Conservation (phyloP, 331 rosid genomes). For the Pyrus hybrid region DNA sequence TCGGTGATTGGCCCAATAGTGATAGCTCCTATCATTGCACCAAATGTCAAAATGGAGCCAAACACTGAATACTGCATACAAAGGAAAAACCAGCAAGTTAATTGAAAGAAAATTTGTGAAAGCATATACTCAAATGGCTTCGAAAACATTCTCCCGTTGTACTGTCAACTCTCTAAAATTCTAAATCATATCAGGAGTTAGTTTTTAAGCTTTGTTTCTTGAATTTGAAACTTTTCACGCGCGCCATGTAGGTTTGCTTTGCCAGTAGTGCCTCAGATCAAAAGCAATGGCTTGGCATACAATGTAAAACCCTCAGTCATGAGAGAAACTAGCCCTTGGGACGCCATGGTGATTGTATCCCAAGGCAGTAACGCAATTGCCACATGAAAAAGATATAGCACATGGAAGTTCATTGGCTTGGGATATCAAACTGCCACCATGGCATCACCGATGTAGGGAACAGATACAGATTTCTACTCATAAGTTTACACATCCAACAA, state of each 20-base stretch:
- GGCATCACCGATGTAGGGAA: neutral
- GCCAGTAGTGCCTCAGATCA: neutral
- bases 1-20: slow-evolving; percentile 80
- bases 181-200: neutral
- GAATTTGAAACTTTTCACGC: neutral
- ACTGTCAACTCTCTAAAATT: neutral
- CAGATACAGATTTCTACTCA: neutral
- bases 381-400: neutral
- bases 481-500: neutral
- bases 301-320: neutral
- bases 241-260: neutral
- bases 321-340: neutral
- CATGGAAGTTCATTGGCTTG: neutral
- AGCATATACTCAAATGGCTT: neutral
- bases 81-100: neutral
- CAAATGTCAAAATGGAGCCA: slow-evolving; percentile 88
- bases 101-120: neutral
- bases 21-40: slow-evolving; percentile 95
- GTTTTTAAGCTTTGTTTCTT: neutral
- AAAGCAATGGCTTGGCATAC: neutral
- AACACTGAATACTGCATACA: slow-evolving; percentile 65
- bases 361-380: neutral
- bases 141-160: neutral
- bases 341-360: neutral
- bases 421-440: neutral